Base-by-base conservation (phyloP, 129 eudicot genomes). In the Flaveria brownii region DNA sequence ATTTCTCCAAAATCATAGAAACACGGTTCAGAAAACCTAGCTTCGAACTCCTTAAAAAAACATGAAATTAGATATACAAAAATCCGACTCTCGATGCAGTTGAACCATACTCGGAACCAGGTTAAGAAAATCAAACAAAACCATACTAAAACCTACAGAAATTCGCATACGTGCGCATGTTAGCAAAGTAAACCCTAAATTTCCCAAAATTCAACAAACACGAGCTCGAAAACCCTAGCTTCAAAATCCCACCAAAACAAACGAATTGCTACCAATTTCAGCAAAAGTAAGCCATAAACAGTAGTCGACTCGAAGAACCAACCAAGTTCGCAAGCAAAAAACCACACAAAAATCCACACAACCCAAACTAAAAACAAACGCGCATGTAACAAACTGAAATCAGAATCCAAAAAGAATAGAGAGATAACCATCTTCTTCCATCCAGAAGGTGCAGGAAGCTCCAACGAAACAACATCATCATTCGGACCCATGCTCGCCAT, bases 381-480 rank as follows among this genome's bases (percentile, higher is more conserved):
- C 9, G 47, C 65, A 81, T 49, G 57, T 22, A 62, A 36, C 8
- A 61, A 13, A 9, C 46, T 26, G 8, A 51, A 72, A 71, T 33
- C 22, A 56, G 20, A 73, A 73, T 9, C 2, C 26, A 73, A 43
- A 78, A 43, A 77, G 80, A 77, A 63, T 43, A 68, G 68, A 83
- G 78, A 85, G 70, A 81, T 75, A 78, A 90, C 96, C 96, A 79
- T 84, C 68, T 90, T 90, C 74, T 81, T 80, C 96, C 96, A 90
- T 18, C 92, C 92, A 79, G 85, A 33, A 84, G 96, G 96, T 69
- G 96, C 92, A 79, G 96, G 88, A 66, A 90, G 96, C 80, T 90
- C 96, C 87, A 90, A 16, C 54, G 90, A 85, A 41, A 85, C 84
- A 82, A 76, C 87, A 59, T 85, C 92, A 26, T 88, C 90, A 41